Conservation (phyloP, 2,329 filamentous ascomycete species). For the Nemania sp. region DNA sequence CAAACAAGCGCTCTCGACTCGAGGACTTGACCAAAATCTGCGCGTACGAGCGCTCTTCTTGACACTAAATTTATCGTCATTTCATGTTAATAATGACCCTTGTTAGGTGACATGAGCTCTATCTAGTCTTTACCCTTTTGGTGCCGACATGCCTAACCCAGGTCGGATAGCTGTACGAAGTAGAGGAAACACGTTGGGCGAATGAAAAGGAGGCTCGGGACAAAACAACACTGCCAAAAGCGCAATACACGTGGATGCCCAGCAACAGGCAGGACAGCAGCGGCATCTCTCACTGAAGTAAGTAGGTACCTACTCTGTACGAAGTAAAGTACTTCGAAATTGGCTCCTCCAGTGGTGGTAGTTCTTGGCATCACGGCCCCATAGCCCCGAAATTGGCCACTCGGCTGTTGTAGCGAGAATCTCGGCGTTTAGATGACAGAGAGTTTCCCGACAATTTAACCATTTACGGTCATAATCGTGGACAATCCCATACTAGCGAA, state of each 20-base stretch:
- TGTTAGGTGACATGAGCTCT: too few relatives aligned
- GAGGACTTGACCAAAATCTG: background rate
- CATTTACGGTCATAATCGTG: background rate
- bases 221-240: background rate
- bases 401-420: constrained; percentile 25
- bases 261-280: background rate
- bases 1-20: constrained; percentile 10
- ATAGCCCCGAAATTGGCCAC: constrained; percentile 21
- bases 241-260: background rate
- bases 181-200: background rate
- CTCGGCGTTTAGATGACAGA: constrained; percentile 19
- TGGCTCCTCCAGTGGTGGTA: constrained; percentile 4
- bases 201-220: background rate
- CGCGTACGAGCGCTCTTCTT: too few relatives aligned
- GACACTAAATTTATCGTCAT: too few relatives aligned
- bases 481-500: constrained; percentile 16
- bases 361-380: constrained; percentile 13
- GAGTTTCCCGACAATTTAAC: constrained; percentile 4
- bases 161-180: background rate
- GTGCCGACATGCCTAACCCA: too few relatives aligned
- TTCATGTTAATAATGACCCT: too few relatives aligned
- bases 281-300: too few relatives aligned
- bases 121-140: too few relatives aligned
- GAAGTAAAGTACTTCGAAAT: background rate
- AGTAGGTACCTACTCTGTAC: background rate